phyloP scores from a whole-genome alignment of 192 early-diverging fungal species.

The Coemansia sp. region DNA sequence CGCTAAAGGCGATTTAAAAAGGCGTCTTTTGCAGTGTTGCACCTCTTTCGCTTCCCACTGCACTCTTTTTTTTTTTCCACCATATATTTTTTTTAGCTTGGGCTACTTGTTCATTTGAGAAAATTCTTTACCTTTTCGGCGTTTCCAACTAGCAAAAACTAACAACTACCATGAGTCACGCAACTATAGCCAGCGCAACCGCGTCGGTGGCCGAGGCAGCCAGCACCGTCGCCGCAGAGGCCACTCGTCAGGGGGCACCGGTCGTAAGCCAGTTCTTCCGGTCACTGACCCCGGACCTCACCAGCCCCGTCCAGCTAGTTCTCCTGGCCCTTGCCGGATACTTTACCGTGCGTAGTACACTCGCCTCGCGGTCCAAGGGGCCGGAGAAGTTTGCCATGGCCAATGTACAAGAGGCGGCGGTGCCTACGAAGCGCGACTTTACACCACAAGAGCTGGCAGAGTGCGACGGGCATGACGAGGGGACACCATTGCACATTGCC shows the following conservation, averaged over 20 bases:
- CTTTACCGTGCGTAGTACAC: slow-evolving; percentile 33
- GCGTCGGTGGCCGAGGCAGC: not conserved
- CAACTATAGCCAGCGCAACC: slow-evolving; percentile 1
- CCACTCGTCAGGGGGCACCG: not conserved
- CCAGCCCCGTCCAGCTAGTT: slow-evolving; percentile 20
- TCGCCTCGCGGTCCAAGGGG: not conserved
- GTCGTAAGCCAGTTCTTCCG: slow-evolving; percentile 2
- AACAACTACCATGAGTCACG: not conserved
- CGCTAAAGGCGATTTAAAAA: not conserved
- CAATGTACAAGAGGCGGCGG: slow-evolving; percentile 10
- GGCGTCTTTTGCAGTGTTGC: not conserved
- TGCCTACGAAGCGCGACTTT: slow-evolving; percentile 58
- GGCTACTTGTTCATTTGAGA: not conserved
- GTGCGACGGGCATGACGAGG: slow-evolving; percentile 65
- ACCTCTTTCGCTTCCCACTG: not conserved
- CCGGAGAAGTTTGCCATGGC: slow-evolving; percentile 35
- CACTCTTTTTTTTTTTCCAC: not conserved
- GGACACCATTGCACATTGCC: slow-evolving; percentile 70
- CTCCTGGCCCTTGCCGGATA: slow-evolving; percentile 24
- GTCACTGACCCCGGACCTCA: slow-evolving; percentile 18
- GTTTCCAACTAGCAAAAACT: not conserved
- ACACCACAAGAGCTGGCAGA: slow-evolving; percentile 72
- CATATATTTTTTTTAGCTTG: not conserved
- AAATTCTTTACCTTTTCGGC: not conserved
- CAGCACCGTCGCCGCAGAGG: not conserved